phyloP scores from a whole-genome alignment of 1,284 basidiomycete genomes.

The Heliocybe sulcata region DNA sequence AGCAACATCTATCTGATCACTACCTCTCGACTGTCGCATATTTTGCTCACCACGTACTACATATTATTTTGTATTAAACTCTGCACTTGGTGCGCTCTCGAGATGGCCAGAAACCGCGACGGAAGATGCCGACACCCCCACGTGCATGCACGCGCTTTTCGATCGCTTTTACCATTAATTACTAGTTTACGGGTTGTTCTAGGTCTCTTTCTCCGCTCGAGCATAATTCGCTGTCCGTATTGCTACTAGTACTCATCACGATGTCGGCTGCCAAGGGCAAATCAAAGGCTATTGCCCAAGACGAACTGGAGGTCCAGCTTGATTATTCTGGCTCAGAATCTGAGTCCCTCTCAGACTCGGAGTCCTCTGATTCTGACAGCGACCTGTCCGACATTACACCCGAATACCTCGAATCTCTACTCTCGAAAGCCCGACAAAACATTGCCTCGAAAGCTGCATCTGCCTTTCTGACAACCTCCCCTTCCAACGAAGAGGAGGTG shows the following conservation, averaged over 20 bases:
- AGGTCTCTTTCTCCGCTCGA: too few relatives aligned
- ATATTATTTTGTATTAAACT: too few relatives aligned
- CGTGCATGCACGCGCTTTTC: not conserved
- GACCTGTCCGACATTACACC: conserved; percentile 40
- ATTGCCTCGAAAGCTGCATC: conserved; percentile 20
- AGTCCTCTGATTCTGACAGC: conserved; percentile 12
- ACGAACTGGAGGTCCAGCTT: not conserved
- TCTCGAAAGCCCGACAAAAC: conserved; percentile 52
- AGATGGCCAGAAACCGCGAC: too few relatives aligned
- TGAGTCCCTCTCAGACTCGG: conserved; percentile 16
- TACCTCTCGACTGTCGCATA: too few relatives aligned
- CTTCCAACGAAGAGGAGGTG: conserved; percentile 23
- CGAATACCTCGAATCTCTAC: conserved; percentile 57
- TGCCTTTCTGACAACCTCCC: not conserved
- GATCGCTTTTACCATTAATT: too few relatives aligned
- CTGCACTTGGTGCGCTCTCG: too few relatives aligned
- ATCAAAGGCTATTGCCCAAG: not conserved
- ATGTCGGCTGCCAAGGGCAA: not conserved
- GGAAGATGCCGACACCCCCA: too few relatives aligned
- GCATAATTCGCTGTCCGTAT: too few relatives aligned
- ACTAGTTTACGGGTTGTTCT: too few relatives aligned
- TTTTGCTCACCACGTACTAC: too few relatives aligned
- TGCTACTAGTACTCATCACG: not conserved
- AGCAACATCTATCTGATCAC: too few relatives aligned
- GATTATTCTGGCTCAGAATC: too few relatives aligned